Evolutionary conservation across 2,329 filamentous ascomycete species (phyloP).

Genomic region (Cyphellophora europaea): DNA sequence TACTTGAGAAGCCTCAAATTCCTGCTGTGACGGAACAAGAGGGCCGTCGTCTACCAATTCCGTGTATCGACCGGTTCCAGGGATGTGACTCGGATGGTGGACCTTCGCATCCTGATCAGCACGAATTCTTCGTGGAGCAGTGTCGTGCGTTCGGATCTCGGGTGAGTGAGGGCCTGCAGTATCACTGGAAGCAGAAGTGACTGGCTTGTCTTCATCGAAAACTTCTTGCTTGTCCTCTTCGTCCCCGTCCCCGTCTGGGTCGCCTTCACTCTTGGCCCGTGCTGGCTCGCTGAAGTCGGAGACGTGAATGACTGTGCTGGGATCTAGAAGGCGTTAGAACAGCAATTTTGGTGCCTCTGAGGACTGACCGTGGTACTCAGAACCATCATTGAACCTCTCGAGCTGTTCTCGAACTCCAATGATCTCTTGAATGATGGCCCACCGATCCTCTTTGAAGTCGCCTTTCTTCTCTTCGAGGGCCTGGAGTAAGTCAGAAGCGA

Average conservation of each 20-base stretch:
- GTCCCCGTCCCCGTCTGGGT: background rate
- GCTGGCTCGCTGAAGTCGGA: background rate
- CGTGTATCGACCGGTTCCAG: no score
- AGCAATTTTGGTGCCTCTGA: no score
- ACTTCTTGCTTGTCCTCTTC: no score
- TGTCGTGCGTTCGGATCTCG: no score
- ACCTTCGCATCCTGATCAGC: no score
- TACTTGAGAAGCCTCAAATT: no score
- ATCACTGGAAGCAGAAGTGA: background rate
- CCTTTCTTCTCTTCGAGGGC: constrained; percentile 14
- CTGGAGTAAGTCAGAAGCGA: constrained; percentile 11
- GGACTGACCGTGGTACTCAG: constrained; percentile 9
- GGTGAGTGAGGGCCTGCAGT: background rate
- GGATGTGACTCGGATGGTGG: no score
- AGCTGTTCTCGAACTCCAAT: constrained; percentile 12
- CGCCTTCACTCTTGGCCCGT: background rate
- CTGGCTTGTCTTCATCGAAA: background rate
- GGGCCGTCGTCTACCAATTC: no score
- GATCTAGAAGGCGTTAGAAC: background rate
- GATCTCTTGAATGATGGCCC: constrained; percentile 15
- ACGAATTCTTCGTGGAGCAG: no score
- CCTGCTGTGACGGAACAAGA: no score
- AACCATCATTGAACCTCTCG: constrained; percentile 14
- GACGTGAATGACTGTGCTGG: background rate
- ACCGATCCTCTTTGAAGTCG: constrained; percentile 13